Evolutionary conservation across 2,329 filamentous ascomycete genomes (phyloP), one percentile per base, ranked within the genome.

Genomic region (Leptographium lundbergii): DNA sequence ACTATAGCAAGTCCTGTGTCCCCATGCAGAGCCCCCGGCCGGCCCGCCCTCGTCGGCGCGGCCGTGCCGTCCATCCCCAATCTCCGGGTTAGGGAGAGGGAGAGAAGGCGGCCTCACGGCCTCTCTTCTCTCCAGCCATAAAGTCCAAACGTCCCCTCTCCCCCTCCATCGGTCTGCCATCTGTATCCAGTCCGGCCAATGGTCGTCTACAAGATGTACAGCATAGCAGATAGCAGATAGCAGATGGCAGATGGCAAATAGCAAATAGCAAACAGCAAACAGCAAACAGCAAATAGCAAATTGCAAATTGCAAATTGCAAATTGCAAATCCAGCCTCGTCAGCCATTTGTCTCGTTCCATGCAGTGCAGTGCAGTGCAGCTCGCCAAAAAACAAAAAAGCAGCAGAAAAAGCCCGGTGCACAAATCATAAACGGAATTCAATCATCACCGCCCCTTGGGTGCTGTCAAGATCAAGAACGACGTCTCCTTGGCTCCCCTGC

Each of bases 71-170:
- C 27, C 27, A 27, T 22, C 54, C 36, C 34, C 22, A 50, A 57
- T 57, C 55, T 57, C 55, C 55, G 42, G 19, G 55, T 57, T 57
- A 50, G 42, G 55, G 55, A 57, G 55, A 57, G 45, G 42, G 39
- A 57, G 53, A 42, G 34, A 29, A 32, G 55, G 14, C n/a, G 17
- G 51, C 19, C n/a, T 10, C 9, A 11, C 19, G 17, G 22, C 22
- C 24, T 25, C 3, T 51, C 48, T 27, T 27, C 51, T 36, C 51
- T 54, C 51, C 51, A 54, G 17, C 51, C 51, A 14, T 24, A 36
- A 2, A 39, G 39, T 51, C 24, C 25, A 29, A 51, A 51, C 48
- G 48, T 29, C 48, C 25, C 48, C 48, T 17, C 48, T 51, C 48
- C 48, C 45, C 48, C 48, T 17, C 24, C 48, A n/a, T 14, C 48